Conservation (phyloP, 2,329 filamentous ascomycete genomes). For the Apiospora rasikravindrae region DNA sequence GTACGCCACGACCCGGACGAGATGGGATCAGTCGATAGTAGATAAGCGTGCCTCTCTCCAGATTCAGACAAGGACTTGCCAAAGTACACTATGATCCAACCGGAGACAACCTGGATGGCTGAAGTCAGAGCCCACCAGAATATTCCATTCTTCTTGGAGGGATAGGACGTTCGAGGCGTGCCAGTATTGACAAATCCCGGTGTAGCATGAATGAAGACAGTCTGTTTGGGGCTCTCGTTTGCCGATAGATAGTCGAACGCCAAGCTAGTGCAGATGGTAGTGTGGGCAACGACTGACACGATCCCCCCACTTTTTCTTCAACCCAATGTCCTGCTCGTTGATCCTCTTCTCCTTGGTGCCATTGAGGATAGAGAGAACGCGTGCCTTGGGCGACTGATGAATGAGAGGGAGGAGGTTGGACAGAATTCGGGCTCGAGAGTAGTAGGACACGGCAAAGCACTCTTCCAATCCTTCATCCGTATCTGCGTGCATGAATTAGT, state of each 20-base stretch:
- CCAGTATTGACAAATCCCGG: neutral
- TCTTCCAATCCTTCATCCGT: neutral
- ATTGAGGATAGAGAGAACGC: constrained; percentile 39
- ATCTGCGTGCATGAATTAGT: neutral
- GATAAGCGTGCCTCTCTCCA: neutral
- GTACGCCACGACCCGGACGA: neutral
- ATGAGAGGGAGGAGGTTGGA: constrained; percentile 33
- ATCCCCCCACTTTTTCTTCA: constrained; percentile 32
- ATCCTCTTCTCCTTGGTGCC: constrained; percentile 36
- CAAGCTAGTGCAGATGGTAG: constrained; percentile 35
- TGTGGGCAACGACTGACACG: constrained; percentile 33
- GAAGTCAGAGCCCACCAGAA: constrained; percentile 22
- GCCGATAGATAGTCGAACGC: constrained; percentile 36
- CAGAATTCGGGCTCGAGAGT: neutral
- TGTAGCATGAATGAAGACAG: constrained; percentile 38
- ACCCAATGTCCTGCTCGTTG: constrained; percentile 35
- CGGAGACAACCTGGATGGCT: constrained; percentile 22
- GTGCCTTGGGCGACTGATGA: constrained; percentile 31
- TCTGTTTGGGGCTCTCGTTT: constrained; percentile 24
- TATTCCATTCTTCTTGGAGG: constrained; percentile 15
- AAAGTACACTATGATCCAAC: constrained; percentile 27
- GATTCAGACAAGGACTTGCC: constrained; percentile 26
- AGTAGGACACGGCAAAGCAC: neutral
- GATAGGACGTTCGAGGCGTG: neutral
- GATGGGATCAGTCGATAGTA: neutral